These are phyloP conservation scores for Conidiobolus incongruus DNA, from an alignment of 371 early-diverging fungal genomes.

Conservation along the genomic window DNA sequence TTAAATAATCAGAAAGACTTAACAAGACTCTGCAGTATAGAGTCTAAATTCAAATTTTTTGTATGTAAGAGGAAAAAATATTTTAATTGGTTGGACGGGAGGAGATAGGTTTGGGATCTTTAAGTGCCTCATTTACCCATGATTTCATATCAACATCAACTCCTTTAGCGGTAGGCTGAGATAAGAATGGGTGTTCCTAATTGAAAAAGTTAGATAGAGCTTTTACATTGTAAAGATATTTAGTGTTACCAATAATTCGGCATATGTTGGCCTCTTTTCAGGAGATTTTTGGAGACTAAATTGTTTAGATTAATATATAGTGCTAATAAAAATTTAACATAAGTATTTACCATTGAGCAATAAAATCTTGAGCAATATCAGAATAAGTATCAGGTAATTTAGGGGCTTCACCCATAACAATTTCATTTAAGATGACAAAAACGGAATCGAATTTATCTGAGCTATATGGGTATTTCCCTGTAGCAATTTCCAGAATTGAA, in stretches of 20 bases:
- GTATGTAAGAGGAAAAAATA: too few relatives aligned
- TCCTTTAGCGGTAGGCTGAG: conserved; percentile 17
- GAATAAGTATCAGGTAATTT: conserved; percentile 43
- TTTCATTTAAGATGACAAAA: conserved; percentile 74
- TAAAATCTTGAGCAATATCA: conserved; percentile 48
- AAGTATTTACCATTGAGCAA: conserved; percentile 34
- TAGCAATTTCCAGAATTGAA: conserved; percentile 78
- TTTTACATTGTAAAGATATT: not conserved
- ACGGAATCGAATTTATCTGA: conserved; percentile 33
- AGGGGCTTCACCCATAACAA: conserved; percentile 61
- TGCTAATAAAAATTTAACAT: not conserved
- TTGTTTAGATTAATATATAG: not conserved
- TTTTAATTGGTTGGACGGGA: too few relatives aligned
- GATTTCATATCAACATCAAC: conserved; percentile 55
- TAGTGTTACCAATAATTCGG: conserved; percentile 22
- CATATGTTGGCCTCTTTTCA: conserved; percentile 39
- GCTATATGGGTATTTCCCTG: conserved; percentile 60
- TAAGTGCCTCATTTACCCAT: conserved; percentile 32
- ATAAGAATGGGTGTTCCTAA: conserved; percentile 48
- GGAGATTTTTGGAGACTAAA: conserved; percentile 52
- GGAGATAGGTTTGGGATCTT: conserved; percentile 9
- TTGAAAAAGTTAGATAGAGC: not conserved
- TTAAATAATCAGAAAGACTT: too few relatives aligned
- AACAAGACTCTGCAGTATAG: too few relatives aligned
- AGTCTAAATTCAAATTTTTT: too few relatives aligned